A percentile compares a stretch with the other conserved stretches of the same genome.
Conservation (phyloP, 1,284 basidiomycete species). For the Ceratobasidium sp. region DNA sequence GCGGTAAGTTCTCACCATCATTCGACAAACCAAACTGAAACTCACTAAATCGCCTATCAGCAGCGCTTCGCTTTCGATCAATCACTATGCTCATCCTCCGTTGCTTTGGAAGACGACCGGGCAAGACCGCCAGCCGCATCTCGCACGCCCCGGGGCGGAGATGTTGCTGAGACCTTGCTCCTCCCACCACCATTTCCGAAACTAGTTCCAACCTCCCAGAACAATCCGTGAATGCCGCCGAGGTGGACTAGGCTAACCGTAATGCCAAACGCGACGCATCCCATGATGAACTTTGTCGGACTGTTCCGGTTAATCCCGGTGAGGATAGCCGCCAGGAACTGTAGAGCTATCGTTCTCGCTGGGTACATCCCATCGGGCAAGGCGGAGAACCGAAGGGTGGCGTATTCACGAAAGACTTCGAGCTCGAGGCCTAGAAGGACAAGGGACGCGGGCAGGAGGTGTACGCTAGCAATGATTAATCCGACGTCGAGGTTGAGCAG, state of each 20-base stretch:
- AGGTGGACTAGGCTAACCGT: neutral
- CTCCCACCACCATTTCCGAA: neutral
- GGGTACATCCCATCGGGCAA: neutral
- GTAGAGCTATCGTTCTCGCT: neutral
- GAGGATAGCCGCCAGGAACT: neutral
- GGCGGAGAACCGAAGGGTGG: neutral
- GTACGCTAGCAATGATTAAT: neutral
- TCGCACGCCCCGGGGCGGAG: no score
- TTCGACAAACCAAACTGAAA: no score
- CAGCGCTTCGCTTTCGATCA: no score
- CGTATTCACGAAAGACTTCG: neutral
- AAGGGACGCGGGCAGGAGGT: neutral
- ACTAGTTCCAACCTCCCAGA: neutral
- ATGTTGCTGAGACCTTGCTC: neutral
- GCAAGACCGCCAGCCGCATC: no score
- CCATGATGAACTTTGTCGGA: neutral
- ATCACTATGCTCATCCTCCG: no score
- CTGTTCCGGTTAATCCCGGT: neutral
- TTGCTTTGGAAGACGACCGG: no score
- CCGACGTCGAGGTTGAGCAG: neutral
- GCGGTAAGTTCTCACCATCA: no score
- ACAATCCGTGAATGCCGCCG: neutral
- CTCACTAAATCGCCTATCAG: no score
- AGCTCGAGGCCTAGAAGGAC: neutral
- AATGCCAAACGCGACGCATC: neutral